A percentile compares a stretch with the other conserved stretches of the same genome.
These are phyloP conservation scores for Camelina hispida DNA, from an alignment of 345 rosid species.

Conservation along the genomic window DNA sequence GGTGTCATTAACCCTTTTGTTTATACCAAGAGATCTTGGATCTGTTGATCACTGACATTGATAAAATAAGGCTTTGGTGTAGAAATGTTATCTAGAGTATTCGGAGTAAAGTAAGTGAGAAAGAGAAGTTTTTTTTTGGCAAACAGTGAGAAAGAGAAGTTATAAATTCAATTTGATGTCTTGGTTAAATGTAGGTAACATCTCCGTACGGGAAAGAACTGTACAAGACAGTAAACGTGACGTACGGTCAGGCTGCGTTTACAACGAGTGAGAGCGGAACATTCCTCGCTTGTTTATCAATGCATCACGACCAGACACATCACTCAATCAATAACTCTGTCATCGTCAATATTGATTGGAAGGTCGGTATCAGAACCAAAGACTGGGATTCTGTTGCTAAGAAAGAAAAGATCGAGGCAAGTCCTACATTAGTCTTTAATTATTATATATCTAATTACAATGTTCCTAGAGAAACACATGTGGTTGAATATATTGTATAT, in stretches of 20 bases:
- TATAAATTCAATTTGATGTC: neutral
- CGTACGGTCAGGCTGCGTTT: slow-evolving; percentile 77
- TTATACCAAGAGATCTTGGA: neutral
- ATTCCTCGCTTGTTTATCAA: slow-evolving; percentile 61
- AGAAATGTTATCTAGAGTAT: neutral
- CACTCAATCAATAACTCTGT: slow-evolving; percentile 24
- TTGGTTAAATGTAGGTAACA: slow-evolving; percentile 59
- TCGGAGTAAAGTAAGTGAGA: neutral
- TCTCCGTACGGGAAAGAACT: slow-evolving; percentile 79
- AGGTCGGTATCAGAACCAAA: slow-evolving; percentile 33
- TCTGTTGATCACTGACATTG: neutral
- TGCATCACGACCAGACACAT: slow-evolving; percentile 42
- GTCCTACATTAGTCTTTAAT: neutral
- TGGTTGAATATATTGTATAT: neutral
- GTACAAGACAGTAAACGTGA: slow-evolving; percentile 61
- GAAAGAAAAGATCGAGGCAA: slow-evolving; percentile 42
- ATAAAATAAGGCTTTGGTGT: neutral
- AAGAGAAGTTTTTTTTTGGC: too few relatives aligned
- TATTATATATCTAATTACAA: neutral
- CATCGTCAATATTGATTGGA: slow-evolving; percentile 40
- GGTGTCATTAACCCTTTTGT: too few relatives aligned
- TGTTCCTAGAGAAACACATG: neutral
- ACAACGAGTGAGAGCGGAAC: slow-evolving; percentile 76
- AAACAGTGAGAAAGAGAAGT: too few relatives aligned
- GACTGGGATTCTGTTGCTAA: slow-evolving; percentile 43